Evolutionary conservation across 345 rosid genomes (phyloP), one percentile per base, ranked within the genome.

Genomic region (Tarenaya hassleriana): DNA sequence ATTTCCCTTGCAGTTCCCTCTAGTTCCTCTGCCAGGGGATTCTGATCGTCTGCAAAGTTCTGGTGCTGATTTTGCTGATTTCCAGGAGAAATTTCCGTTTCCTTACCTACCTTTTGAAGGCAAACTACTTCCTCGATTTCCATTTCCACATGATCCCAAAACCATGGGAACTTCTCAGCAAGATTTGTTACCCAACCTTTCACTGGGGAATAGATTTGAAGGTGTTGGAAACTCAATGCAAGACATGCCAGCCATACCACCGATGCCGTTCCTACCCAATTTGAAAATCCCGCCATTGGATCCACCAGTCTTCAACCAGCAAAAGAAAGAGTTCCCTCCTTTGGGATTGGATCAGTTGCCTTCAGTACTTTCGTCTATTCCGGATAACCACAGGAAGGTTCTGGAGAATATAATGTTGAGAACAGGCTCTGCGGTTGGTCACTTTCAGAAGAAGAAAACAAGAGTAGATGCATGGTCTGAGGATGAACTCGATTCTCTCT

Each of bases 401-500:
- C 88, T 94, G 52, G 99, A 86, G 70, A 94, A 75, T 72, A 86
- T 94, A 64, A 80, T 94, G 84, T 61, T 88, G 71, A 86, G 96
- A 72, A 82, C 95, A 35, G 88, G 88, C 34, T 72, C 86, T 55
- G 97, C 84, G 42, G 58, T 81, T 17, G 71, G 74, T 61, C 75
- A 57, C 75, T 69, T 75, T 15, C 78, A 69, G 45, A 77, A 75
- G 69, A 86, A 75, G 81, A 88, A 79, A 71, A 58, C 79, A 14
- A 88, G 74, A 73, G 73, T 76, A 11, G 96, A 94, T 63, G 56
- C 73, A 43, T 94, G 99, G 99, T 79, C 99, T 8, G 99, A 94
- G 65, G 99, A 94, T 73, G 99, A 94, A 68, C 86, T 94, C 43
- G 99, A 94, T 86, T 86, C 73, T 66, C 96, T 94, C 48, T 94